Conservation (phyloP, 495 filamentous ascomycete species). For the Cercophora sp. region DNA sequence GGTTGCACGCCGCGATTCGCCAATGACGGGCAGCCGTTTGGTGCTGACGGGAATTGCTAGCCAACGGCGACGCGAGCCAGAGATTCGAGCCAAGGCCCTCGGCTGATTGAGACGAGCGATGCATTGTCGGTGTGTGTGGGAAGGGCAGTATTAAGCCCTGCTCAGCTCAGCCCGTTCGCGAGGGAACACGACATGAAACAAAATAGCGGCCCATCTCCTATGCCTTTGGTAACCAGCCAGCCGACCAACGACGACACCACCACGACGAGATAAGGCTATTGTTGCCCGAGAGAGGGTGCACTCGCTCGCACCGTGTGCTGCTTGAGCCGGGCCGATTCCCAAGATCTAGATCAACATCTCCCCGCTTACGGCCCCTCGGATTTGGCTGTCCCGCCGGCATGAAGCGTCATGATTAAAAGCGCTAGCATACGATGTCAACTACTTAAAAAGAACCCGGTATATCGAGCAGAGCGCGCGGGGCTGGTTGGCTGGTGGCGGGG, state of each 20-base stretch:
- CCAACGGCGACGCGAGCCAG: no score
- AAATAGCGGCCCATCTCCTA: neutral
- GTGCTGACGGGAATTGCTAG: no score
- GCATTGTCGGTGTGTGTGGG: no score
- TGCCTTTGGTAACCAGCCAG: neutral
- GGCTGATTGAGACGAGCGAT: no score
- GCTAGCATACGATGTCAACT: neutral
- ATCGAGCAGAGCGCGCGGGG: constrained; percentile 4
- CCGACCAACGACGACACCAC: neutral
- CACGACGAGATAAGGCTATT: neutral
- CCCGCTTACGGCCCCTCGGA: constrained; percentile 6
- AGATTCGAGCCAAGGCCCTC: no score
- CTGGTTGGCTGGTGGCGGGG: constrained; percentile 1
- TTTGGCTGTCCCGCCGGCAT: constrained; percentile 8
- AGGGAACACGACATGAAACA: constrained; percentile 10
- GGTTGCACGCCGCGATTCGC: no score
- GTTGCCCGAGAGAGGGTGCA: neutral
- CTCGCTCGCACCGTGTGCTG: neutral
- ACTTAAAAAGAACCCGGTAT: neutral
- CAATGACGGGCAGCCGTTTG: no score
- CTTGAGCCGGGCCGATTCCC: constrained; percentile 5
- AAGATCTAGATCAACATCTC: constrained; percentile 8
- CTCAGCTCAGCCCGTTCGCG: neutral
- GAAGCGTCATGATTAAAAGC: neutral
- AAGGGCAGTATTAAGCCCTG: no score